A percentile compares a stretch with the other conserved stretches of the same genome.
Conservation (phyloP, 2,329 filamentous ascomycete species). For the Botrytis porri region DNA sequence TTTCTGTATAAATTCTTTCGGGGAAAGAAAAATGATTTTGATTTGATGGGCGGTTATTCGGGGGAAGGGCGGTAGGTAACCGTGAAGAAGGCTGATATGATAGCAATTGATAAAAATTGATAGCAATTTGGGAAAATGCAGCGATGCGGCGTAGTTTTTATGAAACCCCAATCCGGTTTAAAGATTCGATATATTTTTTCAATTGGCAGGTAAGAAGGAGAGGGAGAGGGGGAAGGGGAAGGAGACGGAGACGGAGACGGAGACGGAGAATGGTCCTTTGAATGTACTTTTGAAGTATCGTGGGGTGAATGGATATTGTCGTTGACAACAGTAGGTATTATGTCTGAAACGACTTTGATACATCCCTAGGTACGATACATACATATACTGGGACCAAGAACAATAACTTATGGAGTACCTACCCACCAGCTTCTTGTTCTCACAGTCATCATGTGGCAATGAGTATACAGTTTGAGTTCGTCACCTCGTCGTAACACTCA, state of each 20-base stretch:
- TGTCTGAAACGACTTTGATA: neutral
- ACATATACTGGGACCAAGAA: neutral
- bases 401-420: no score
- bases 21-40: neutral
- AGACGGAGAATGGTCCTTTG: neutral
- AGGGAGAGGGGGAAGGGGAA: neutral
- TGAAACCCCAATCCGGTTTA: neutral
- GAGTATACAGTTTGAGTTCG: neutral
- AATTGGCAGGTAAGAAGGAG: neutral
- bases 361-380: neutral
- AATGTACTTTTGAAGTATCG: neutral
- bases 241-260: neutral
- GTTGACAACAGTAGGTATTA: neutral
- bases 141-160: neutral
- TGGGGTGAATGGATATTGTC: neutral
- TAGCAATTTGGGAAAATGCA: neutral
- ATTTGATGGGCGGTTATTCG: neutral
- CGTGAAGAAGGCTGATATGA: neutral
- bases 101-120: neutral
- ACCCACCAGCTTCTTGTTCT: neutral
- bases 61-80: neutral
- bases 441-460: neutral
- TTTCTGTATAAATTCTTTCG: neutral
- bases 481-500: conserved; percentile 9
- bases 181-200: neutral